phyloP scores from a whole-genome alignment of 2,329 filamentous ascomycete genomes.

The Cercospora sesami region DNA sequence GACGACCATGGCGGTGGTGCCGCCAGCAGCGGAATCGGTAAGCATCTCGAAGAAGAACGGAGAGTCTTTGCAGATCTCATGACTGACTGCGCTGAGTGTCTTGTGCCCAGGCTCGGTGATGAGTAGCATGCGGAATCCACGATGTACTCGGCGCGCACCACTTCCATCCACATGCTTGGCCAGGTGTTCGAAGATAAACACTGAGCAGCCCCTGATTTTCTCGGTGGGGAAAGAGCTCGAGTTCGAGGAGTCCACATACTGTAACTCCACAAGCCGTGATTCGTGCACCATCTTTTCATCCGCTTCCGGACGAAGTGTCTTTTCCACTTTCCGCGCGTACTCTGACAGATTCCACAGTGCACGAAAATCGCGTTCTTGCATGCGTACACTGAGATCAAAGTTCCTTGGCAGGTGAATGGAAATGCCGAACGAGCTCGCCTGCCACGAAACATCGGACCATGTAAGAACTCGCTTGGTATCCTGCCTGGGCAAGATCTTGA shows the following conservation, averaged over 20 bases:
- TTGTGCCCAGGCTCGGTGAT: slow-evolving; percentile 76
- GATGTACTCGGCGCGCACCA: slow-evolving; percentile 70
- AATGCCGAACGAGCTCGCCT: slow-evolving; percentile 64
- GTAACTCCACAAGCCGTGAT: slow-evolving; percentile 69
- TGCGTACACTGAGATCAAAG: slow-evolving; percentile 69
- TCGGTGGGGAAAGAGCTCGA: slow-evolving; percentile 74
- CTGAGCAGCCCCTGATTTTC: slow-evolving; percentile 66
- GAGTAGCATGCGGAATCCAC: slow-evolving; percentile 75
- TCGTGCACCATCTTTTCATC: slow-evolving; percentile 72
- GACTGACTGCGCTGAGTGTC: slow-evolving; percentile 73
- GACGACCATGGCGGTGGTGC: slow-evolving; percentile 69
- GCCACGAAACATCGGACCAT: slow-evolving; percentile 84
- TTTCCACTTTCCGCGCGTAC: slow-evolving; percentile 74
- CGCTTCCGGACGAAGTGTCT: slow-evolving; percentile 64
- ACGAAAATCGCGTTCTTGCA: slow-evolving; percentile 74
- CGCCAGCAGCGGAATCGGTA: slow-evolving; percentile 55
- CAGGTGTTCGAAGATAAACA: slow-evolving; percentile 73
- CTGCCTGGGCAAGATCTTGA: slow-evolving; percentile 64
- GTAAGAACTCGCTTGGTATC: slow-evolving; percentile 59
- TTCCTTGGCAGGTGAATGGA: slow-evolving; percentile 72
- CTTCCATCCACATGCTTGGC: slow-evolving; percentile 69
- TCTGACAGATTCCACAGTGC: slow-evolving; percentile 81
- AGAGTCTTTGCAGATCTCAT: slow-evolving; percentile 63
- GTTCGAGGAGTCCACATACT: slow-evolving; percentile 75
- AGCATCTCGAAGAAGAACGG: slow-evolving; percentile 79